Base-by-base conservation (phyloP, 345 rosid genomes). In the Moricandia arvensis region DNA sequence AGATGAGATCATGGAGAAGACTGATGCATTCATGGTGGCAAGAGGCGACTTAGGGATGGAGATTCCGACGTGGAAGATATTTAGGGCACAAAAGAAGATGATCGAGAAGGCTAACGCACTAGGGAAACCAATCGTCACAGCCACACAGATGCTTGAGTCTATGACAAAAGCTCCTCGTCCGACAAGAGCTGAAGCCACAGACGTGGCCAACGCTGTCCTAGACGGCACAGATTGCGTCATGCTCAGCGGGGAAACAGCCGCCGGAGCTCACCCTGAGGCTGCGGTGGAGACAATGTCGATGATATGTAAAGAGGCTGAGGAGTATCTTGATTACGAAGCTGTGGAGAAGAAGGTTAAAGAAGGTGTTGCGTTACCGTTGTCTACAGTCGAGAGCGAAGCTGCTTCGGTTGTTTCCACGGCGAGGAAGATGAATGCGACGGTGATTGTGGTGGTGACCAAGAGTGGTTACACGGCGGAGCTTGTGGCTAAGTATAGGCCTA, bases 101-200 rank as follows among this genome's bases (percentile, higher is more conserved):
- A 65, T 45, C 16, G 16, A 43, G 57, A 65, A 45, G 17, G 57
- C 69, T n/a, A 65, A 65, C 4, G 69, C 69, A n/a, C 69, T 65
- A 2, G 69, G 69, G 18, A 65, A 65, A 26, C 69, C 69, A 26
- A 21, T 65, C 24, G 69, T 65, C 13, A 65, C 57, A 13, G 69
- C 69, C 0, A 43, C 57, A 43, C 69, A 65, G 51, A 65, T 65
- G 69, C 69, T 65, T 47, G 69, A 65, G 24, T 65, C 69, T 0
- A 65, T 45, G 57, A 65, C 57, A 0, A 64, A 64, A 64, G n/a
- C 69, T 41, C 69, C 69, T 21, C 69, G 54, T 64, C 69, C 69
- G 12, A 64, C 69, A 6, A 41, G 69, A 64, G 69, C 69, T 2
- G 69, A 64, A 41, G 55, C 69, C 34, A 64, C 69, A 6, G 69